Evolutionary conservation across 441 rosid species (phyloP).

Genomic region (Euphorbia celastroides): DNA sequence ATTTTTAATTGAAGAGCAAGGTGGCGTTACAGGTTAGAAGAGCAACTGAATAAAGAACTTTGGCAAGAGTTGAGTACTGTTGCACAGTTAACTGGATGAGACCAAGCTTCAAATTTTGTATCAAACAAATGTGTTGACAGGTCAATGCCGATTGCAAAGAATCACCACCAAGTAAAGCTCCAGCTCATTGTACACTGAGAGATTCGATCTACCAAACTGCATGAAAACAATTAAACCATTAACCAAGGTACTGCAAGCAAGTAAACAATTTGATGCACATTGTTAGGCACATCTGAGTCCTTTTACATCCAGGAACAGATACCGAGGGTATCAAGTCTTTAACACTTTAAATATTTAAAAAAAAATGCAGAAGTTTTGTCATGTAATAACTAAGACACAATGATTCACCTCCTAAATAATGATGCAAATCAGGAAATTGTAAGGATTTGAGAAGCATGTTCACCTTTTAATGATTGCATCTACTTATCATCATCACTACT

Average conservation of each 20-base stretch:
- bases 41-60: not conserved
- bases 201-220: constrained; percentile 2
- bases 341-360: not conserved
- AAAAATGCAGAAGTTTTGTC: not conserved
- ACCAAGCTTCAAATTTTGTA: constrained; percentile 4
- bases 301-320: not conserved
- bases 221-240: not conserved
- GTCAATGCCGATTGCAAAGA: not conserved
- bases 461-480: constrained; percentile 20
- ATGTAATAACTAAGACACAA: not conserved
- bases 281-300: not conserved
- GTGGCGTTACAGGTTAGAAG: not conserved
- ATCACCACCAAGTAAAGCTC: constrained; percentile 1
- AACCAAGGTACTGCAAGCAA: not conserved
- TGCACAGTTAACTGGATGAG: not conserved
- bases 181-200: not conserved
- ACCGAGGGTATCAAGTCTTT: not conserved
- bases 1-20: not conserved
- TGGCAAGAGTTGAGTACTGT: not conserved
- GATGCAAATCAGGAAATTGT: not conserved
- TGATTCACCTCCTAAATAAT: not conserved
- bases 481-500: constrained; percentile 59
- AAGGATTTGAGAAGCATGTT: constrained; percentile 4
- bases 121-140: not conserved
- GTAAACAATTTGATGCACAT: not conserved